Percentiles rank a stretch among this genome's conserved stretches.
Conservation (phyloP, 495 filamentous ascomycete genomes). For the Xanthoparmelia taractica region DNA sequence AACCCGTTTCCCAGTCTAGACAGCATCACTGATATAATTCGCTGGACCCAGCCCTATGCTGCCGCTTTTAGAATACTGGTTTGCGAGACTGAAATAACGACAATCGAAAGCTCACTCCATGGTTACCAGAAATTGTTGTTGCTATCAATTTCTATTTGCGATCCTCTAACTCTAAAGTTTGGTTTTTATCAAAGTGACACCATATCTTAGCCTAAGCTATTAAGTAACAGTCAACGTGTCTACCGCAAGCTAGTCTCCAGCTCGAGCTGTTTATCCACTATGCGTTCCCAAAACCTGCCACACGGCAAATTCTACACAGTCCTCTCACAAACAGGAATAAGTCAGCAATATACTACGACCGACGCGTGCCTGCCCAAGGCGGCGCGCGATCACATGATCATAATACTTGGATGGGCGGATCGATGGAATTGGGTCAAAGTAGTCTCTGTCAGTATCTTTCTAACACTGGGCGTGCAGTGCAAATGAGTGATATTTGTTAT, state of each 20-base stretch:
- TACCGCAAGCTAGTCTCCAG: not conserved
- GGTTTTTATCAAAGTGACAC: not conserved
- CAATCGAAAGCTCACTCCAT: slow-evolving; percentile 1
- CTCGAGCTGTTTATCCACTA: not conserved
- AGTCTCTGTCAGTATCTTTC: not conserved
- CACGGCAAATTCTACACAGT: not conserved
- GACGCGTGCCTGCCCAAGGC: not conserved
- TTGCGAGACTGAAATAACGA: not conserved
- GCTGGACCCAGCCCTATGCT: no score
- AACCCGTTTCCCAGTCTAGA: no score
- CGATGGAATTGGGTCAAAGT: not conserved
- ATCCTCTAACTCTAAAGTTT: not conserved
- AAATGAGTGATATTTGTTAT: not conserved
- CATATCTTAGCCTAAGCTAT: not conserved
- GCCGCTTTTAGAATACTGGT: no score
- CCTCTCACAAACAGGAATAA: not conserved
- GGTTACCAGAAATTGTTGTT: not conserved
- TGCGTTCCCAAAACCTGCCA: not conserved
- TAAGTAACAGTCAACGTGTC: not conserved
- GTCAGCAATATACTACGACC: not conserved
- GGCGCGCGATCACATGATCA: not conserved
- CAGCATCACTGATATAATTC: no score
- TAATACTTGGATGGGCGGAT: not conserved
- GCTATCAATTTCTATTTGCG: not conserved
- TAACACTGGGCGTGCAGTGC: not conserved